Percentiles rank a stretch among this genome's conserved stretches.
These are phyloP conservation scores for Rhynchosporium agropyri DNA, from an alignment of 2,329 filamentous ascomycete genomes.

Conservation along the genomic window DNA sequence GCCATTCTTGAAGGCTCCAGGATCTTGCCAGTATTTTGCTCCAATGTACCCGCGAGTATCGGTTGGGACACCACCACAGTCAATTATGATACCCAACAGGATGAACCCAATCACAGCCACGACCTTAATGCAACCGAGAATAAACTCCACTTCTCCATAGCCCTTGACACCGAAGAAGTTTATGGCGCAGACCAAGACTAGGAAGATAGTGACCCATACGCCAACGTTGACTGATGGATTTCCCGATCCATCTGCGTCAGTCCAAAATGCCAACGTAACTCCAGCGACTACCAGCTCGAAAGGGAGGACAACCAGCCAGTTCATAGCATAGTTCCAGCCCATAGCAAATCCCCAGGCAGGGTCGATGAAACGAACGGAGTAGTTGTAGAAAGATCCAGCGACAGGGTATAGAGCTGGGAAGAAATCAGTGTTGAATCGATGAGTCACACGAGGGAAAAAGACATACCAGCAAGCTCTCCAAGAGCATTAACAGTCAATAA, in stretches of 20 bases:
- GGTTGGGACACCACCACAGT: conserved; percentile 36
- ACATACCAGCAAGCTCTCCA: conserved; percentile 87
- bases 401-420: conserved; percentile 72
- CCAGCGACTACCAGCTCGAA: conserved; percentile 86
- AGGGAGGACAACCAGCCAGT: conserved; percentile 83
- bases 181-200: conserved; percentile 74
- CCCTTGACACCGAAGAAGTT: conserved; percentile 88
- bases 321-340: conserved; percentile 90
- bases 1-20: conserved; percentile 80
- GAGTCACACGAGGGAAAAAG: background rate
- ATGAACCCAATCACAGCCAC: conserved; percentile 86
- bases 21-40: conserved; percentile 74
- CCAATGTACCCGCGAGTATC: conserved; percentile 59
- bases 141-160: conserved; percentile 90
- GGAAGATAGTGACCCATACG: conserved; percentile 83
- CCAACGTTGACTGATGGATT: conserved; percentile 55
- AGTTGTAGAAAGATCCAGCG: conserved; percentile 87
- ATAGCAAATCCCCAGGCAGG: conserved; percentile 94
- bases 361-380: conserved; percentile 91
- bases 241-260: conserved; percentile 47
- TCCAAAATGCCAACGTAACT: conserved; percentile 83
- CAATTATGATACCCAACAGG: conserved; percentile 50
- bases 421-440: background rate
- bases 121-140: conserved; percentile 85
- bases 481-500: conserved; percentile 69